Percentiles rank a stretch among this genome's conserved stretches.
Conservation (phyloP, 2,329 filamentous ascomycete species). For the Ramularia endophylla region DNA sequence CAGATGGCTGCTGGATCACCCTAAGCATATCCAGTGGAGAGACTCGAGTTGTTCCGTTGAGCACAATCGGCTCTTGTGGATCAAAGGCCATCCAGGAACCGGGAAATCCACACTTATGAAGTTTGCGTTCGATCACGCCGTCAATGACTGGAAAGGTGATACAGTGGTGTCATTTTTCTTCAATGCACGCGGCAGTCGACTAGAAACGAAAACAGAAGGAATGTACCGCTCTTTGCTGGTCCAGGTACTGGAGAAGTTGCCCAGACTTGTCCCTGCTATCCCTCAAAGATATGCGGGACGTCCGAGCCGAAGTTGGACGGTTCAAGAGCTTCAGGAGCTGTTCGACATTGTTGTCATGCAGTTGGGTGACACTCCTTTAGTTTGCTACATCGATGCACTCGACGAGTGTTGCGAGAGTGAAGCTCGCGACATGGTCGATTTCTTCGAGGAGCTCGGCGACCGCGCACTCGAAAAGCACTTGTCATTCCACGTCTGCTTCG, state of each 20-base stretch:
- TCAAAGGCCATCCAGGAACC: conserved; percentile 35
- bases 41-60: conserved; percentile 37
- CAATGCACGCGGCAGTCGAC: conserved; percentile 39
- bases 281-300: too few relatives aligned
- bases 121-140: conserved; percentile 10
- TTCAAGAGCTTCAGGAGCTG: too few relatives aligned
- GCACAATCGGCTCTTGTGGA: conserved; percentile 31
- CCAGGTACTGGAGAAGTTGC: conserved; percentile 45
- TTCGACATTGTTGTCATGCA: too few relatives aligned
- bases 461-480: conserved; percentile 11
- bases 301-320: too few relatives aligned
- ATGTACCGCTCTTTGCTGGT: conserved; percentile 48
- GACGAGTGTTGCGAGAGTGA: conserved; percentile 41
- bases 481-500: conserved; percentile 33
- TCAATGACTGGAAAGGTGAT: conserved; percentile 9
- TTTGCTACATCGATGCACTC: conserved; percentile 43
- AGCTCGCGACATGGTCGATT: conserved; percentile 34
- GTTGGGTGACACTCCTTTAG: too few relatives aligned
- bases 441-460: conserved; percentile 31
- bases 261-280: too few relatives aligned
- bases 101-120: conserved; percentile 38
- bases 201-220: conserved; percentile 43
- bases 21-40: too few relatives aligned
- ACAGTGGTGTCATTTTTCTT: conserved; percentile 45
- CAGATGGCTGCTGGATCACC: conserved; percentile 35